Evolutionary conservation across 176 grass and related monocot genomes (phyloP).

Genomic region (Zea luxurians): DNA sequence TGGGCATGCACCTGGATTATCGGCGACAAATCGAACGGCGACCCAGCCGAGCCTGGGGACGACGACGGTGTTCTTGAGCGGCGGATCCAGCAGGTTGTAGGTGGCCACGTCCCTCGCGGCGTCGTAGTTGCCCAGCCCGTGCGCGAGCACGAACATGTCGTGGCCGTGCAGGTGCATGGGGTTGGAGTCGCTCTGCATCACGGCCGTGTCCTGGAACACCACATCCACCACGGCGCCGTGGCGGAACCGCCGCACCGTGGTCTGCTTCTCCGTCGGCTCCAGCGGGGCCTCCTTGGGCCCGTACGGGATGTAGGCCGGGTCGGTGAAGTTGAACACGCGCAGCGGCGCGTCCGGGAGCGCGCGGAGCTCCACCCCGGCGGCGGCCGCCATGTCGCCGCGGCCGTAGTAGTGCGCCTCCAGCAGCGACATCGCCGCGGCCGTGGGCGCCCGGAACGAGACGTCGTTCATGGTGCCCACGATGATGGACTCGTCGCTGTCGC

Average conservation of each 20-base stretch:
- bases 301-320: background rate
- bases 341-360: background rate
- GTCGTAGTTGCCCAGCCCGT: slow-evolving; percentile 33
- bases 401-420: background rate
- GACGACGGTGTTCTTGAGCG: slow-evolving; percentile 10
- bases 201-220: slow-evolving; percentile 46
- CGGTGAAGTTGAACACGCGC: background rate
- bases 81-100: slow-evolving; percentile 37
- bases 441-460: background rate
- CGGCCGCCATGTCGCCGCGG: no score
- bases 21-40: slow-evolving; percentile 24
- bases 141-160: slow-evolving; percentile 14
- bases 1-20: slow-evolving; percentile 36
- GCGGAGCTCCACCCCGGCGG: background rate
- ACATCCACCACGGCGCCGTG: background rate
- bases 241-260: background rate
- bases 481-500: background rate
- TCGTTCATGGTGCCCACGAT: slow-evolving; percentile 9
- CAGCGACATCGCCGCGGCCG: background rate
- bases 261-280: background rate
- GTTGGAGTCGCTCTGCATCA: slow-evolving; percentile 43
- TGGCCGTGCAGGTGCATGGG: slow-evolving; percentile 55
- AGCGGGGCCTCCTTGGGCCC: background rate
- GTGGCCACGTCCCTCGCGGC: slow-evolving; percentile 14
- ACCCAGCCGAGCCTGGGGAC: slow-evolving; percentile 31